Conservation (phyloP, 768 basidiomycete species). For the Dioszegia aurantiaca region DNA sequence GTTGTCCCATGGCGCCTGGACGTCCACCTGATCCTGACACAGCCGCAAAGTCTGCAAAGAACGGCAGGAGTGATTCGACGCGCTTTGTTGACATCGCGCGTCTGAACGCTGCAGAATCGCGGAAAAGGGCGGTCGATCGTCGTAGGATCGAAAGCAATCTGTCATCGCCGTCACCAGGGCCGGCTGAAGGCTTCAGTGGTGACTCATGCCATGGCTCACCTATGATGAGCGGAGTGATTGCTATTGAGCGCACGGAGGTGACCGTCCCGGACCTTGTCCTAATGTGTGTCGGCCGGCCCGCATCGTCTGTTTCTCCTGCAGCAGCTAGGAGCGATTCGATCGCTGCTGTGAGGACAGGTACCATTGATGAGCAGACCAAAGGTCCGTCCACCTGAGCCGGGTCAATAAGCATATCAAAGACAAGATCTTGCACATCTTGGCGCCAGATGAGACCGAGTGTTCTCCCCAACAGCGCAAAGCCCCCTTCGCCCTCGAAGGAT, state of each 20-base stretch:
- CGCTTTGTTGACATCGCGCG: slow-evolving; percentile 26
- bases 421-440: slow-evolving; percentile 62
- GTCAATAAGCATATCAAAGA: slow-evolving; percentile 69
- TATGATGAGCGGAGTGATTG: slow-evolving; percentile 18
- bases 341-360: slow-evolving; percentile 69
- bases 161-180: slow-evolving; percentile 5
- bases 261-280: slow-evolving; percentile 34
- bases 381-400: slow-evolving; percentile 18
- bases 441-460: slow-evolving; percentile 71
- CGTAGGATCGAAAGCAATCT: slow-evolving; percentile 28
- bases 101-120: slow-evolving; percentile 30
- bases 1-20: slow-evolving; percentile 21
- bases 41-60: slow-evolving; percentile 40
- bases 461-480: slow-evolving; percentile 72
- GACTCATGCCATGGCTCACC: slow-evolving; percentile 13
- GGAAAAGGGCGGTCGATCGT: slow-evolving; percentile 25
- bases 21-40: slow-evolving; percentile 23
- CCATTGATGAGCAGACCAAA: slow-evolving; percentile 52
- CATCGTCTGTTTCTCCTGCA: slow-evolving; percentile 33
- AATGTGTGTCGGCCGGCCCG: slow-evolving; percentile 14
- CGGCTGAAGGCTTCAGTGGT: too few species aligned
- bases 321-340: slow-evolving; percentile 61
- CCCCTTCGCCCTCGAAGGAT: slow-evolving; percentile 80
- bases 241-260: slow-evolving; percentile 29
- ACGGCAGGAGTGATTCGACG: slow-evolving; percentile 35